Conservation (phyloP, 192 early-diverging fungal species). For the Mortierella alpina region DNA sequence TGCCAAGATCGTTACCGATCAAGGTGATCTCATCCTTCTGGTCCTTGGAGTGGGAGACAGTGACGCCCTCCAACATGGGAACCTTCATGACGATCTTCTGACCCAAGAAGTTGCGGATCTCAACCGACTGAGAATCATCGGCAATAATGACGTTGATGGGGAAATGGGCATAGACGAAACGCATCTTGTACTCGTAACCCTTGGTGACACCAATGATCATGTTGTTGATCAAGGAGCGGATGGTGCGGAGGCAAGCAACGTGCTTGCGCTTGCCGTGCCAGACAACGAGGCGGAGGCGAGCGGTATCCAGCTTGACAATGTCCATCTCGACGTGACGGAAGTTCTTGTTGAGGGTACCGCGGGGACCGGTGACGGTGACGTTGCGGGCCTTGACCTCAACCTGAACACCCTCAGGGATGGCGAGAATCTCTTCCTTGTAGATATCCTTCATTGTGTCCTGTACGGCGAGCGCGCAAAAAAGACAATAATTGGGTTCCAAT, state of each 20-base stretch:
- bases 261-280: constrained; percentile 98
- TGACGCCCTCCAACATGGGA: constrained; percentile 87
- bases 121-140: constrained; percentile 79
- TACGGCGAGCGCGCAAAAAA: neutral
- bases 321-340: constrained; percentile 96
- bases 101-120: constrained; percentile 99
- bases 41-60: constrained; percentile 76
- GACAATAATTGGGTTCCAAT: neutral
- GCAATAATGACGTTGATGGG: constrained; percentile 96
- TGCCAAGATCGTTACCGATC: constrained; percentile 92
- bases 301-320: constrained; percentile 73
- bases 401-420: constrained; percentile 89
- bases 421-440: constrained; percentile 87
- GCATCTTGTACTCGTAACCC: constrained; percentile 99
- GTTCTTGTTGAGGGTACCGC: constrained; percentile 89
- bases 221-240: constrained; percentile 95
- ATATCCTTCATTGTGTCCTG: constrained; percentile 88
- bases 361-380: constrained; percentile 90
- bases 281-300: constrained; percentile 87
- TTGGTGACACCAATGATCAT: constrained; percentile 98
- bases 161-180: constrained; percentile 99
- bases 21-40: constrained; percentile 97
- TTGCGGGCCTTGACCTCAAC: constrained; percentile 90
- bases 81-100: constrained; percentile 93
- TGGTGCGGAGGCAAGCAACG: constrained; percentile 97